Evolutionary conservation across 805 yeast genomes (phyloP), one percentile per base, ranked within the genome.

Genomic region (Monosporozyma aquatica): DNA sequence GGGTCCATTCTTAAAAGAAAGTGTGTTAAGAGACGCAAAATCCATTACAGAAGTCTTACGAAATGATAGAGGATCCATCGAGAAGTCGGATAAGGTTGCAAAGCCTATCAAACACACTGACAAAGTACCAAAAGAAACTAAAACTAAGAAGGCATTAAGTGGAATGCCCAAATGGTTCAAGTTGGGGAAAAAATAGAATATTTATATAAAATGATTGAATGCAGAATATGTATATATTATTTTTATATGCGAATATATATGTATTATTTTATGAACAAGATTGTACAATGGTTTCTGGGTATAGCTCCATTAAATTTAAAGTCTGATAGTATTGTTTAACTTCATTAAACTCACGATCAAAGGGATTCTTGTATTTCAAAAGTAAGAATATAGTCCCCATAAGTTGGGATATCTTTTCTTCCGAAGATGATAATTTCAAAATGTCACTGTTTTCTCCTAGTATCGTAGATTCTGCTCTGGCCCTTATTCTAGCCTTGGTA

Each of bases 141-240:
- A 13, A 14, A 14, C 22, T 1, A 47, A 42, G 20, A 49, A 44
- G 33, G 26, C 54, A 22, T 26, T 43, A 6, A 56, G 58, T 40
- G 61, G 62, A 39, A 43, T 63, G 2, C 71, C 72, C 10, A 67
- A 63, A 42, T 68, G 71, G 69, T 49, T 69, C 37, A 67, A 62
- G 41, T 37, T 67, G 18, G 60, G 69, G 15, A 68, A 67, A 43
- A 64, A 64, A 18, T 20, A 22, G 20, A 13, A 20, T 30, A 14
- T 26, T 26, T 28, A 21, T 23, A 13, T 6, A 32, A 18, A 28
- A 41, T 34, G 25, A 32, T 26, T 25, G 17, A 17, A 9, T 37
- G 27, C 22, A 21, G 17, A 38, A 44, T 40, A 24, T 42, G 42
- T 40, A 48, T 23, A n/a, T n/a, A n/a, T n/a, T n/a, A n/a, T n/a